phyloP scores from a whole-genome alignment of 2,329 filamentous ascomycete species.

The Aspergillus sp. region DNA sequence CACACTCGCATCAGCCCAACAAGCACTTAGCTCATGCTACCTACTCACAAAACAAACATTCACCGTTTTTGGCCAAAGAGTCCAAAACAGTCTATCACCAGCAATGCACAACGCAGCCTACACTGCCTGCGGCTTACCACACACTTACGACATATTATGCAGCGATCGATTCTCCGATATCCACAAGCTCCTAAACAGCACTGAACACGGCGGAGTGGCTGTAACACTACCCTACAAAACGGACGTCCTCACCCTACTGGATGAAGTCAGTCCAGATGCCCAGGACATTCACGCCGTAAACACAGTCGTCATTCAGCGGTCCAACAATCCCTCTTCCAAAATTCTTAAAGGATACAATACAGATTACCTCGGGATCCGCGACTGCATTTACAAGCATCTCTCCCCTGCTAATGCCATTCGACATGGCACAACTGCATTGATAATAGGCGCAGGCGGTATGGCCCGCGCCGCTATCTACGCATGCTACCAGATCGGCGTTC shows the following conservation, averaged over 20 bases:
- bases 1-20: background rate
- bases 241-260: conserved; percentile 21
- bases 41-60: conserved; percentile 11
- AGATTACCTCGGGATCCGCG: conserved; percentile 31
- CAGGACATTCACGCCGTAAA: conserved; percentile 32
- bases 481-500: conserved; percentile 25
- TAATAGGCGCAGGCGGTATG: conserved; percentile 32
- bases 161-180: conserved; percentile 14
- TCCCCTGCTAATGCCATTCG: conserved; percentile 29
- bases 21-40: background rate
- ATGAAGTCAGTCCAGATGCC: conserved; percentile 25
- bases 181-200: conserved; percentile 14
- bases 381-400: conserved; percentile 28
- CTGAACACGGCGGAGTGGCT: conserved; percentile 20
- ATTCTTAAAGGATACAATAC: conserved; percentile 31
- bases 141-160: conserved; percentile 18
- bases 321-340: conserved; percentile 6
- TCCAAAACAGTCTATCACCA: conserved; percentile 28
- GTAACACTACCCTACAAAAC: conserved; percentile 31
- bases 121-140: conserved; percentile 25
- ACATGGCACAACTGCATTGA: conserved; percentile 23
- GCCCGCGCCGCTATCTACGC: conserved; percentile 32
- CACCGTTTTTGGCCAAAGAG: conserved; percentile 26
- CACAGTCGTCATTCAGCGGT: conserved; percentile 20
- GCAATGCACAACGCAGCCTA: conserved; percentile 31